Base-by-base conservation (phyloP, 1,284 basidiomycete species). In the Gomphus bonarii region DNA sequence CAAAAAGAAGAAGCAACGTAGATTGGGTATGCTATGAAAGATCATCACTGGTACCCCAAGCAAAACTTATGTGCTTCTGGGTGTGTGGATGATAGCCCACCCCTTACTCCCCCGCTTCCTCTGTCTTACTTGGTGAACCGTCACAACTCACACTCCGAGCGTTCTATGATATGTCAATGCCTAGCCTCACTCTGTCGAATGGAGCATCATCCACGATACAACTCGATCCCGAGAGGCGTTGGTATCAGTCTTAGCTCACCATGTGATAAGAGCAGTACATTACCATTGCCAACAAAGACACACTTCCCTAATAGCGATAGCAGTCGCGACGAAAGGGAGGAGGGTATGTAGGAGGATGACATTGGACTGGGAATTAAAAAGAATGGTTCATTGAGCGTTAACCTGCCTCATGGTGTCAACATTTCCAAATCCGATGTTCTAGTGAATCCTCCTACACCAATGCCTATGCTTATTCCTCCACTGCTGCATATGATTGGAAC, bases 21-120 rank as follows among this genome's bases (percentile, higher is more conserved):
- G 88, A 10, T 68, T 95, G 50, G 85, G 87, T 61, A 91, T 88
- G 66, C 83, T 94, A 52, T 88, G 91, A 83, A 80, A 80, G 59
- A 80, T 88, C 50, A 84, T 94, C 54, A 88, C 82, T 25, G 82
- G 81, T 10, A 72, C 77, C 31, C 70, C 70, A 20, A 60, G 55
- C 9, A 53, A 61, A 54, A 36, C 64, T 20, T 65, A 59, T 51
- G 50, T 46, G 25, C n/a, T 8, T 30, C n/a, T n/a, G 8, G 33
- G 14, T 31, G 10, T 20, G 12, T 63, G 63, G 31, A 65, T 64
- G 20, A 65, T 70, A 83, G 87, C 65, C 67, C 75, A 16, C 88
- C 88, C 5, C 74, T 94, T 38, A 83, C 86, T 1, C 91, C 91
- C 1, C 91, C 91, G 4, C 91, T 91, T 3, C 85, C 89, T 2